phyloP scores from a whole-genome alignment of 2,329 filamentous ascomycete species.

The Thelonectria discophora region DNA sequence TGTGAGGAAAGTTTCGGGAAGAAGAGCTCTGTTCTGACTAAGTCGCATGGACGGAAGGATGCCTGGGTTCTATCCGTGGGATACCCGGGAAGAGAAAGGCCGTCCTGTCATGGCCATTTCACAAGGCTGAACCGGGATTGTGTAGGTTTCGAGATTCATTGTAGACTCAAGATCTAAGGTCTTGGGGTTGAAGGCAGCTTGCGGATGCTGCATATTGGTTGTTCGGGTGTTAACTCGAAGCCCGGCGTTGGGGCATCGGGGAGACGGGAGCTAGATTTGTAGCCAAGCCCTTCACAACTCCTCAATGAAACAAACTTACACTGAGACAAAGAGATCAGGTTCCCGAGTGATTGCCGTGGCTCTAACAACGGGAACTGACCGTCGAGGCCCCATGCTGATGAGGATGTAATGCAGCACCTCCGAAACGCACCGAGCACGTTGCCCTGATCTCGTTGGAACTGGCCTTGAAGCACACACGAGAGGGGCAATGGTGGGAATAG shows the following conservation, averaged over 20 bases:
- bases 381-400: background rate
- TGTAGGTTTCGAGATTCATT: background rate
- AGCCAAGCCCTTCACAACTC: background rate
- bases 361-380: background rate
- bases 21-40: background rate
- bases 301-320: background rate
- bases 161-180: background rate
- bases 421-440: background rate
- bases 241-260: background rate
- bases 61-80: background rate
- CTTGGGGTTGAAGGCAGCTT: background rate
- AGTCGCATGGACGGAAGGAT: constrained; percentile 12
- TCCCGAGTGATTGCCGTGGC: background rate
- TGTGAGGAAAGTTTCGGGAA: constrained; percentile 2
- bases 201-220: background rate
- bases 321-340: background rate
- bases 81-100: background rate
- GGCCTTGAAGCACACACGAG: background rate
- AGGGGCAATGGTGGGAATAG: constrained; percentile 13
- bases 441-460: background rate
- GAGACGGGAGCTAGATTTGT: constrained; percentile 1
- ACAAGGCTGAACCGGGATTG: background rate
- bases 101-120: background rate
- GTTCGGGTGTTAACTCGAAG: background rate
- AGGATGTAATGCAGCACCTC: background rate